Evolutionary conservation across 2,329 filamentous ascomycete genomes (phyloP).

Genomic region (Dothistroma pini): DNA sequence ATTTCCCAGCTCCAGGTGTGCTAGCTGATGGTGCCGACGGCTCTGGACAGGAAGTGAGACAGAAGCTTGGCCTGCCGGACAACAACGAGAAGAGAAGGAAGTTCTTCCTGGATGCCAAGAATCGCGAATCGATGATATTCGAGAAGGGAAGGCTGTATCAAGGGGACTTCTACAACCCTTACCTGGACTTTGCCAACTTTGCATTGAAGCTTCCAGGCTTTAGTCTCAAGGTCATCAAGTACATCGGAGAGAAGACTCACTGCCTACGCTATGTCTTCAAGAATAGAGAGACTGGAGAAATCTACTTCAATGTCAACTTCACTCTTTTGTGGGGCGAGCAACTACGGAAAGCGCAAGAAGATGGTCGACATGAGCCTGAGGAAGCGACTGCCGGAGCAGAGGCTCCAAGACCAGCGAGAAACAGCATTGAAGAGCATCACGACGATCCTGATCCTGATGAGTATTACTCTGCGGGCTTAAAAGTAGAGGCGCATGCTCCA

Average conservation of each 20-base stretch:
- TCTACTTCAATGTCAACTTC: constrained; percentile 45
- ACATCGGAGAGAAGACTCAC: constrained; percentile 48
- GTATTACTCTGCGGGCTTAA: not conserved
- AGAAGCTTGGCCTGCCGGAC: constrained; percentile 34
- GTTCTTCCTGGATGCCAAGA: constrained; percentile 37
- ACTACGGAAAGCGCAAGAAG: constrained; percentile 35
- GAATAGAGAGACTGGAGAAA: constrained; percentile 40
- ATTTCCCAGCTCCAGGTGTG: constrained; percentile 30
- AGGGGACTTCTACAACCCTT: constrained; percentile 48
- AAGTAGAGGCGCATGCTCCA: not conserved
- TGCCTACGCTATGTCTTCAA: constrained; percentile 46
- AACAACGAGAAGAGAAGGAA: constrained; percentile 45
- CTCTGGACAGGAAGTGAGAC: constrained; percentile 33
- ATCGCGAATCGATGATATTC: constrained; percentile 40
- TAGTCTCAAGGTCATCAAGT: constrained; percentile 43
- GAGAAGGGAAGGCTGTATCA: constrained; percentile 44
- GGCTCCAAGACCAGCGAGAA: not conserved
- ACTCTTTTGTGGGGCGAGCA: constrained; percentile 45
- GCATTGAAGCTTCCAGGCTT: constrained; percentile 45
- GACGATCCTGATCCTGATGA: not conserved
- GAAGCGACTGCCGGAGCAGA: not conserved
- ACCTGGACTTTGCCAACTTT: constrained; percentile 48
- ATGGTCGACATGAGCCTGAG: constrained; percentile 23
- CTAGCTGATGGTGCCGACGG: constrained; percentile 43
- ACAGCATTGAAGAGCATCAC: not conserved